Conservation (phyloP, 257 asterid genomes). For the Solanum commersonii region DNA sequence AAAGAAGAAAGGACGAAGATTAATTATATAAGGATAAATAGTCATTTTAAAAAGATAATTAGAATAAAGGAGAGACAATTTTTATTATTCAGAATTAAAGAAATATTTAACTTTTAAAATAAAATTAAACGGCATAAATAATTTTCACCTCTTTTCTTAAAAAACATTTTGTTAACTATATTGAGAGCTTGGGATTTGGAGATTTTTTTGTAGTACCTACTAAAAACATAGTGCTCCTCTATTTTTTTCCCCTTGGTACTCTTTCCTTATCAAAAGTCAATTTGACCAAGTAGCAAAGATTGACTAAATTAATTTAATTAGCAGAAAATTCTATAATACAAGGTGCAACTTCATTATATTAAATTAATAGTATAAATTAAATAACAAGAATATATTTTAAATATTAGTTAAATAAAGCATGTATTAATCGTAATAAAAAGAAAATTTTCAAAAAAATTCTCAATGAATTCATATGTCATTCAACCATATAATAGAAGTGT, state of each 20-base stretch:
- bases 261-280: background rate
- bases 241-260: background rate
- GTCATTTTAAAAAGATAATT: background rate
- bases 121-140: background rate
- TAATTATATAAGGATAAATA: background rate
- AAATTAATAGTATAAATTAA: background rate
- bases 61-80: background rate
- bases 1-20: background rate
- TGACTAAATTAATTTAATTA: background rate
- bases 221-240: background rate
- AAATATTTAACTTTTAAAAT: no score
- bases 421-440: background rate
- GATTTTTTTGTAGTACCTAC: background rate
- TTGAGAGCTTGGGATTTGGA: background rate
- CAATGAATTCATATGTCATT: background rate
- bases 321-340: background rate
- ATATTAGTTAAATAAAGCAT: background rate
- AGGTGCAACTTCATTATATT: background rate
- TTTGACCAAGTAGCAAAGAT: background rate
- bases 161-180: no score
- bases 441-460: no score
- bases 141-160: background rate
- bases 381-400: background rate
- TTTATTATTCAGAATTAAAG: no score
- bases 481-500: background rate